A percentile compares a stretch with the other conserved stretches of the same genome.
phyloP scores from a whole-genome alignment of 306 rosid genomes.

The Lathyrus tuberosus region DNA sequence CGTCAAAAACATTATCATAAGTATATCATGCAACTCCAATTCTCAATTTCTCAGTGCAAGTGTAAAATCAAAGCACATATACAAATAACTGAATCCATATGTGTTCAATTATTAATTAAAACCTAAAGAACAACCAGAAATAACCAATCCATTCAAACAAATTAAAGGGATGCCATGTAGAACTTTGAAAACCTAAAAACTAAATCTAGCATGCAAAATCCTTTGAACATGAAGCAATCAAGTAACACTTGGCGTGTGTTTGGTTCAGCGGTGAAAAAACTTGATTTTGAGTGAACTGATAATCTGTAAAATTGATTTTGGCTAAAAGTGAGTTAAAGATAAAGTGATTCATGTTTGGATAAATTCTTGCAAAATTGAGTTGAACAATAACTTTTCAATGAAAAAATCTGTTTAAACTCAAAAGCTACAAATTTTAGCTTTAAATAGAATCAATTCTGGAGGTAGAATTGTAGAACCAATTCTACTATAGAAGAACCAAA shows the following conservation, averaged over 20 bases:
- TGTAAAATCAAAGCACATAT: slow-evolving; percentile 14
- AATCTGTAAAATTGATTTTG: too few relatives aligned
- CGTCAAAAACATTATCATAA: neutral
- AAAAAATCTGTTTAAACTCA: too few relatives aligned
- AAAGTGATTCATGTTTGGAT: too few relatives aligned
- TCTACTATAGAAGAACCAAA: too few relatives aligned
- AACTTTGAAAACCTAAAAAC: neutral
- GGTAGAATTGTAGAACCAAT: too few relatives aligned
- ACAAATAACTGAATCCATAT: neutral
- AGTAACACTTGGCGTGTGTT: neutral
- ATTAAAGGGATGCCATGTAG: neutral
- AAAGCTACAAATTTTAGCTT: too few relatives aligned
- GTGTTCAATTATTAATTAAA: slow-evolving; percentile 11
- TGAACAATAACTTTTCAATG: too few relatives aligned
- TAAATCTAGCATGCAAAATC: neutral
- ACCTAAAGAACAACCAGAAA: slow-evolving; percentile 3
- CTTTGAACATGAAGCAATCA: slow-evolving; percentile 13
- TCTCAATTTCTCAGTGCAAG: neutral
- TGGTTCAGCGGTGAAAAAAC: too few relatives aligned
- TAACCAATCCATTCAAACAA: slow-evolving; percentile 30
- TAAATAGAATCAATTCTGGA: too few relatives aligned
- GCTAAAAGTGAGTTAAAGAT: too few relatives aligned
- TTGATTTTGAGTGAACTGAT: too few relatives aligned
- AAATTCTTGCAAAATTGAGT: too few relatives aligned
- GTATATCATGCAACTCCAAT: slow-evolving; percentile 3